A percentile compares a stretch with the other conserved stretches of the same genome.
Conservation (phyloP, 225 moss, liverwort and hornwort species). For the Rhytidiadelphus loreus region DNA sequence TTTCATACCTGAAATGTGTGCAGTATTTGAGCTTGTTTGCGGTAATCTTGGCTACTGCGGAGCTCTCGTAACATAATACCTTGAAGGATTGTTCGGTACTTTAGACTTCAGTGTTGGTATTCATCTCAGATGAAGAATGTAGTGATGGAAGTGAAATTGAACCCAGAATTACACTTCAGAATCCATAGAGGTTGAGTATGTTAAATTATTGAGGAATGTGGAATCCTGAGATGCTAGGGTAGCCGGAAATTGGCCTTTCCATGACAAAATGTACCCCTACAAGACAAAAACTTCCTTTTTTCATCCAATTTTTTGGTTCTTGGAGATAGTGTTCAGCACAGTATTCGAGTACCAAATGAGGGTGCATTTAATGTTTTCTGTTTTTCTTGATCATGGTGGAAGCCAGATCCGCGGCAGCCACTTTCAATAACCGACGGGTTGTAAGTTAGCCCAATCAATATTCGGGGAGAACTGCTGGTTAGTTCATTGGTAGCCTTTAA, state of each 20-base stretch:
- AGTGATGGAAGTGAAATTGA: neutral
- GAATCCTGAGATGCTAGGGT: too few relatives aligned
- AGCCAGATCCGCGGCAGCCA: neutral
- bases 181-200: neutral
- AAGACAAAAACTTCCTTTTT: neutral
- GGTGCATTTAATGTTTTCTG: neutral
- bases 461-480: fast-evolving
- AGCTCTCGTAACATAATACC: neutral
- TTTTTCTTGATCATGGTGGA: neutral
- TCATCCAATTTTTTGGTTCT: neutral
- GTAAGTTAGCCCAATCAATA: too few relatives aligned
- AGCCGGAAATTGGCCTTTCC: neutral
- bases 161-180: too few relatives aligned
- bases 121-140: neutral
- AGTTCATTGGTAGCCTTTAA: neutral
- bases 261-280: neutral
- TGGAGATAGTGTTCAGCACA: neutral
- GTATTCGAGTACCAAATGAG: neutral
- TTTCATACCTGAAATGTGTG: fast-evolving
- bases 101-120: neutral
- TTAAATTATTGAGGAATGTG: neutral
- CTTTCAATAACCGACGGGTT: neutral
- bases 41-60: neutral
- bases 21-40: neutral
- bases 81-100: too few relatives aligned